Base-by-base conservation (phyloP, 306 rosid genomes). In the Argentina anserina region DNA sequence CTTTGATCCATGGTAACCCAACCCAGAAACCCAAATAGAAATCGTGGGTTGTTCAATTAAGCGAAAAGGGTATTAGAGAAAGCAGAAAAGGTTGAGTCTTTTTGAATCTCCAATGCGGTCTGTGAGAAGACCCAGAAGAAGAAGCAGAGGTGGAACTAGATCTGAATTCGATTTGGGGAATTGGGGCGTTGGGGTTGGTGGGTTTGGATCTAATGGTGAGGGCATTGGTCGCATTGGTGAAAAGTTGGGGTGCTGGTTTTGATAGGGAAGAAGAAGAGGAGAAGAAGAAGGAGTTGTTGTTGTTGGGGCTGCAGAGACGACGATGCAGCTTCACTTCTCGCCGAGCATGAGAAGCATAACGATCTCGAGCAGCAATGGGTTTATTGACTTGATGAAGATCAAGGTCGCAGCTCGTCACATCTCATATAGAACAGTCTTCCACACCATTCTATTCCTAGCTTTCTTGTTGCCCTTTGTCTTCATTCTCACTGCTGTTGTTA, bases 301-400 rank as follows among this genome's bases (percentile, higher is more conserved):
- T 65, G 82, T 73, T 64, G 73, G 81, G 86, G 95, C 92, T 91
- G 97, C 99, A 71, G 80, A 85, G 77, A 91, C 86, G 90, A 95
- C 94, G 99, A 95, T 95, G 99, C 97, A 95, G 99, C 99, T 95
- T 91, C 99, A 90, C 89, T 88, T 95, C 87, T 95, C 99, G 87
- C 97, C 97, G 86, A 95, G 99, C 75, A 95, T 95, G 99, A 95
- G 96, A 95, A 95, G 99, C 86, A 88, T 95, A 86, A 95, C 99
- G 75, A 95, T 95, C 86, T 95, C 99, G 86, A 88, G 97, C 87
- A 91, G 82, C 89, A 91, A 95, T 95, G 99, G 99, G 80, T 95
- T 91, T 89, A 86, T 90, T 86, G 97, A 88, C 86, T 95, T 91
- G 82, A 95, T 95, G 99, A 95, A 95, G 99, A 91, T 95, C 99